phyloP scores from a whole-genome alignment of 2,329 filamentous ascomycete species.

The Sporothrix variecibatus region DNA sequence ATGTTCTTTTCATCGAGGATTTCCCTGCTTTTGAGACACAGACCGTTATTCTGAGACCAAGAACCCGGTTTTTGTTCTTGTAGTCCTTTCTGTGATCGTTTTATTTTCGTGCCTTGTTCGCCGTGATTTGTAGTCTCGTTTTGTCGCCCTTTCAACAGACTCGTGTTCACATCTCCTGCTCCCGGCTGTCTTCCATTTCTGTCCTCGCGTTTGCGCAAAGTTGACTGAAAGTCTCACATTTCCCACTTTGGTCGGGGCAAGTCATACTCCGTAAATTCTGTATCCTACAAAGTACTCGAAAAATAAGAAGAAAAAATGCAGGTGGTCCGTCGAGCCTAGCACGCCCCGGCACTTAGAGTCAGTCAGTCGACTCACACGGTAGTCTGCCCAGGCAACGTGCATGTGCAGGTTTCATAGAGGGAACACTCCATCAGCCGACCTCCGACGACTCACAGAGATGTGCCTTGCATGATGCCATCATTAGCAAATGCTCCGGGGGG shows the following conservation, averaged over 20 bases:
- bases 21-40: conserved; percentile 17
- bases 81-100: not conserved
- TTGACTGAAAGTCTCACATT: not conserved
- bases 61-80: not conserved
- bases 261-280: not conserved
- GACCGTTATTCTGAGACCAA: not conserved
- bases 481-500: not conserved
- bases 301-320: not conserved
- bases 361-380: conserved; percentile 12
- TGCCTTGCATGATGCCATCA: conserved; percentile 22
- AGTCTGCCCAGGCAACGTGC: not conserved
- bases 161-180: not conserved
- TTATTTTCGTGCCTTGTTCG: not conserved
- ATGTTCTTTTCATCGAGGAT: not conserved
- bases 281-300: not conserved
- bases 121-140: not conserved
- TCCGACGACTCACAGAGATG: conserved; percentile 11
- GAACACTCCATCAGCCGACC: conserved; percentile 4
- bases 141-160: not conserved
- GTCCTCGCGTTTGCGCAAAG: not conserved
- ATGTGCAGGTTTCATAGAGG: conserved; percentile 9
- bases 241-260: not conserved
- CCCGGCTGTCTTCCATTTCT: not conserved
- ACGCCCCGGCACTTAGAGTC: not conserved
- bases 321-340: not conserved